Conservation (phyloP, 75 land plant genomes). For the Azolla pinnata region DNA sequence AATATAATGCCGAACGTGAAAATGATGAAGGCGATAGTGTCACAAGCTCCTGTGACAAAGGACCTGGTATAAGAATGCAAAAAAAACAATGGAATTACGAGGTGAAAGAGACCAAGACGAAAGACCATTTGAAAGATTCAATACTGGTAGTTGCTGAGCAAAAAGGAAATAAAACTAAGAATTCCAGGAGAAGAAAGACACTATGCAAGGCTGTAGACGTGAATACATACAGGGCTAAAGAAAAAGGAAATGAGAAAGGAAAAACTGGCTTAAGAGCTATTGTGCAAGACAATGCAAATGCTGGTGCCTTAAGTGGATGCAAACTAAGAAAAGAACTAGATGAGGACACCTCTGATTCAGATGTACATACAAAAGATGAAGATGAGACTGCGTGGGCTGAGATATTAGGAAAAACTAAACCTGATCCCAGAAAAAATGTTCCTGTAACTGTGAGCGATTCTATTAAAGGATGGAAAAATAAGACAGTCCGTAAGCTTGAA, state of each 20-base stretch:
- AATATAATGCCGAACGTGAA: neutral
- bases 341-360: constrained; percentile 2
- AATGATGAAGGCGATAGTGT: neutral
- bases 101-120: neutral
- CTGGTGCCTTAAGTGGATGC: neutral
- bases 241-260: neutral
- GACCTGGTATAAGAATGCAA: neutral
- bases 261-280: neutral
- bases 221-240: neutral
- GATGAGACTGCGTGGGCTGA: neutral
- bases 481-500: neutral
- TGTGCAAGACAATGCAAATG: neutral
- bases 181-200: neutral
- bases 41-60: neutral
- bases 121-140: neutral
- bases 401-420: neutral
- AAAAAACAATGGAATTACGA: neutral
- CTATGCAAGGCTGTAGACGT: constrained; percentile 3
- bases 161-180: neutral
- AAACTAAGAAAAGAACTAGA: neutral
- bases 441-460: neutral
- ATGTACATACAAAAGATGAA: neutral
- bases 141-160: neutral
- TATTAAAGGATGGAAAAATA: neutral
- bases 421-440: neutral